Base-by-base conservation (phyloP, 2,329 filamentous ascomycete genomes). In the Septoria petroselini region DNA sequence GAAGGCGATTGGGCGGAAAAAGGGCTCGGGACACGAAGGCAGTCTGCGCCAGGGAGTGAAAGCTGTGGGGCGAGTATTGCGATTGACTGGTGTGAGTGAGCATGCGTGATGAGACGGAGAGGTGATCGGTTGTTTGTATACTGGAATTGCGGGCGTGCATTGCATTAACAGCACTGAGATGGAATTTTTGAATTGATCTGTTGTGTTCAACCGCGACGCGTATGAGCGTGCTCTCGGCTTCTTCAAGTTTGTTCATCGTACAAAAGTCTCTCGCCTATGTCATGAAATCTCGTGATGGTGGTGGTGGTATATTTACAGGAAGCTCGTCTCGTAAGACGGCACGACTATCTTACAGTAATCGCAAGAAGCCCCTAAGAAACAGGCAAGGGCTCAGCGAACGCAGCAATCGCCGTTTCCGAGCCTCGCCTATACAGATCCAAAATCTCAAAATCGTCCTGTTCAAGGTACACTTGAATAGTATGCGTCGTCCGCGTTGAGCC, bases 21-120 rank as follows among this genome's bases (percentile, higher is more conserved):
- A 68, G 57, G 63, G 64, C 29, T 61, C 52, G 40, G 33, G 41
- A 17, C 43, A 52, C 33, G 47, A 53, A 21, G 48, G 52, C 35
- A 42, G 65, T 48, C 49, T 76, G 7, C 70, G 70, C 55, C 68
- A 70, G 45, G 69, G 73, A 1, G 67, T 76, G 5, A 73, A 72
- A 31, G 69, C 69, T 29, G 67, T 76, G 5, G 72, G 69, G 49
- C 70, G 68, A 50, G 73, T 74, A 5, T 61, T 77, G 44, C 48
- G 62, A 38, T 52, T 66, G 30, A 64, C 60, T 29, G 52, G 59
- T 14, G 46, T 46, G n/a, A 34, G 35, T 9, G 56, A 53, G 7
- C 44, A 47, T 41, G 27, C 21, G 12, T 31, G 12, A 31, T 29
- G 18, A n/a, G 12, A 41, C 15, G 27, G 17, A 8, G 38, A 12